Evolutionary conservation across 192 early-diverging fungal genomes (phyloP), one percentile per base, ranked within the genome.

Genomic region (Entomortierella chlamydospora): DNA sequence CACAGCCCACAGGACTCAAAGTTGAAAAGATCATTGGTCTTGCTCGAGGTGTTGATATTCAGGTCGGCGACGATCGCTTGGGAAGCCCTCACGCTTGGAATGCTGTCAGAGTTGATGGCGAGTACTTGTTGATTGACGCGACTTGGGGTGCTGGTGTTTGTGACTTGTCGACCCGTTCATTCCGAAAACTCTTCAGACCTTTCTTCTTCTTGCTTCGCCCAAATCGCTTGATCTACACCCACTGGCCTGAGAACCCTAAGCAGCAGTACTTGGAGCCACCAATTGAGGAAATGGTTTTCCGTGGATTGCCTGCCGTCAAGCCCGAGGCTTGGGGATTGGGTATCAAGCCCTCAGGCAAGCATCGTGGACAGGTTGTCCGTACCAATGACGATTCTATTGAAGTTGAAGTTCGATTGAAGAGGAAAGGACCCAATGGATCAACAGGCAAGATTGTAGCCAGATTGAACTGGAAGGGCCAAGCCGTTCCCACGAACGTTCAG

Each of bases 121-220:
- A 87, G 61, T 85, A 78, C 45, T 70, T 86, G 18, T 72, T 90
- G 62, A 84, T 90, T 29, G 88, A 90, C 34, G 81, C 85, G 4
- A 90, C 88, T 23, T 90, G 88, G 88, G 88, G 87, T 39, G 83
- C 88, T 4, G 88, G 88, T 7, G 29, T 64, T 20, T 71, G 84
- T 34, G 68, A 70, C 28, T 23, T 73, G 28, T 43, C 67, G 2
- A 80, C 76, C 12, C 64, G 65, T 5, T 63, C 60, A 2, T 88
- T 87, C 66, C 67, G 68, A 42, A 84, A 81, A 39, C 50, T 70
- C 31, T 90, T 84, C 73, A 57, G 88, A 26, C 83, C 85, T 22
- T 86, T 85, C 55, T 86, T 87, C 81, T 90, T 90, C 69, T 73
- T 90, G 34, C 73, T 83, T 15, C 60, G 70, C 43, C 87, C 86